These are phyloP conservation scores for Porcisia deanei DNA, from an alignment of 208 protist species.

Conservation along the genomic window DNA sequence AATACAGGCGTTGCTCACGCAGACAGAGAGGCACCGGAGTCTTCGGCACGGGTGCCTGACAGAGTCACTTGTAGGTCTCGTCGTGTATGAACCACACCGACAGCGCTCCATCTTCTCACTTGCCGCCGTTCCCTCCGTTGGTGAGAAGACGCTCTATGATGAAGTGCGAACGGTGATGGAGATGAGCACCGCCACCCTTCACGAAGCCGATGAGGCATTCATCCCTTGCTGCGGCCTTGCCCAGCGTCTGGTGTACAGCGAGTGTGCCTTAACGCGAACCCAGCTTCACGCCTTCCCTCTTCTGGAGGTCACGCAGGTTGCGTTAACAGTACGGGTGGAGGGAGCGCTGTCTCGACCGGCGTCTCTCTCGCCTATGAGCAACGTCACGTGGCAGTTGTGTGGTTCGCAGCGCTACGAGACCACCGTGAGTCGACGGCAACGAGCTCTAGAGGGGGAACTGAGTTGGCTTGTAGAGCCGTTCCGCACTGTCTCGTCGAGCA, in stretches of 20 bases:
- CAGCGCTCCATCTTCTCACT: slow-evolving; percentile 21
- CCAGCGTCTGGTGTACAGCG: slow-evolving; percentile 36
- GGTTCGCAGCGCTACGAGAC: slow-evolving; percentile 24
- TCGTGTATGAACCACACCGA: slow-evolving; percentile 9
- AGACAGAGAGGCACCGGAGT: not conserved
- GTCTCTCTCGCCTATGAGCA: not conserved
- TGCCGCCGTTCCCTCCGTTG: not conserved
- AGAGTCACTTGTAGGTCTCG: slow-evolving; percentile 6
- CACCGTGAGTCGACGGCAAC: not conserved
- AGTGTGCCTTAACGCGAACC: slow-evolving; percentile 27
- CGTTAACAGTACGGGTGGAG: slow-evolving; percentile 22
- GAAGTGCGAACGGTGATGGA: slow-evolving; percentile 39
- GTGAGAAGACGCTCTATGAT: not conserved
- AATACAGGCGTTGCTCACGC: not conserved
- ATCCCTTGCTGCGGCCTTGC: slow-evolving; percentile 37
- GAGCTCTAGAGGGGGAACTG: not conserved
- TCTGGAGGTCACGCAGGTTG: slow-evolving; percentile 12
- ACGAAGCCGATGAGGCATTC: slow-evolving; percentile 36
- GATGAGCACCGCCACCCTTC: slow-evolving; percentile 21
- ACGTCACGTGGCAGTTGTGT: slow-evolving; percentile 19
- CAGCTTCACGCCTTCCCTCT: slow-evolving; percentile 7
- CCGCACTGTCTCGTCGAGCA: not conserved
- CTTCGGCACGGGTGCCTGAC: slow-evolving; percentile 17
- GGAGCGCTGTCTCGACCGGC: slow-evolving; percentile 1
- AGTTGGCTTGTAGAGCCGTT: slow-evolving; percentile 25